Conservation (phyloP, 139 green algal genomes). For the Bryopsis sp. region DNA sequence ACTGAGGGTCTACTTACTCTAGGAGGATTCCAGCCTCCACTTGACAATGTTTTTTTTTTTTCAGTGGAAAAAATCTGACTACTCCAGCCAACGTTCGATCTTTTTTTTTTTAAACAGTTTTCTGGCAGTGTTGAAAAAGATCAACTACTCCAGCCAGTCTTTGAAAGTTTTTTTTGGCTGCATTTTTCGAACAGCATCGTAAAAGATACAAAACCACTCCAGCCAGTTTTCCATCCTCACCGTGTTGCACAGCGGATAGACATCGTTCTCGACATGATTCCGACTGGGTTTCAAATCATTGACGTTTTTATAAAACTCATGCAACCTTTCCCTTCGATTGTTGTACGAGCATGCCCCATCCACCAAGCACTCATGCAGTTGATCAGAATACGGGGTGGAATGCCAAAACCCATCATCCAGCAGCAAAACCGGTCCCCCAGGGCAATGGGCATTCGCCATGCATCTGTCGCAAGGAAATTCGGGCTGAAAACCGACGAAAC, state of each 20-base stretch:
- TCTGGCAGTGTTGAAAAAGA: too few relatives aligned
- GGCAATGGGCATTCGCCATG: slow-evolving; percentile 3
- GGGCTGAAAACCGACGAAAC: background rate
- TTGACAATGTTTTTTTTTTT: too few relatives aligned
- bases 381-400: slow-evolving; percentile 6
- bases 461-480: background rate
- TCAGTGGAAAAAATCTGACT: too few relatives aligned
- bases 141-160: too few relatives aligned
- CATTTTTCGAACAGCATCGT: too few relatives aligned
- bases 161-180: too few relatives aligned
- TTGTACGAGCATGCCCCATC: slow-evolving; percentile 6
- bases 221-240: too few relatives aligned
- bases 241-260: background rate
- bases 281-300: background rate
- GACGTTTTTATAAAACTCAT: background rate
- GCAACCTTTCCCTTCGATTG: background rate
- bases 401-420: slow-evolving; percentile 16
- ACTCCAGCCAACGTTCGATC: too few relatives aligned
- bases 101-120: too few relatives aligned
- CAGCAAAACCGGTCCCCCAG: slow-evolving; percentile 2
- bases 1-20: too few relatives aligned
- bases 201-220: too few relatives aligned
- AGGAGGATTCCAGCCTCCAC: too few relatives aligned
- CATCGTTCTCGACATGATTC: background rate
- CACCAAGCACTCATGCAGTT: slow-evolving; percentile 1